These are phyloP conservation scores for Paramarasmius palmivorus DNA, from an alignment of 1,284 basidiomycete species.

Conservation along the genomic window DNA sequence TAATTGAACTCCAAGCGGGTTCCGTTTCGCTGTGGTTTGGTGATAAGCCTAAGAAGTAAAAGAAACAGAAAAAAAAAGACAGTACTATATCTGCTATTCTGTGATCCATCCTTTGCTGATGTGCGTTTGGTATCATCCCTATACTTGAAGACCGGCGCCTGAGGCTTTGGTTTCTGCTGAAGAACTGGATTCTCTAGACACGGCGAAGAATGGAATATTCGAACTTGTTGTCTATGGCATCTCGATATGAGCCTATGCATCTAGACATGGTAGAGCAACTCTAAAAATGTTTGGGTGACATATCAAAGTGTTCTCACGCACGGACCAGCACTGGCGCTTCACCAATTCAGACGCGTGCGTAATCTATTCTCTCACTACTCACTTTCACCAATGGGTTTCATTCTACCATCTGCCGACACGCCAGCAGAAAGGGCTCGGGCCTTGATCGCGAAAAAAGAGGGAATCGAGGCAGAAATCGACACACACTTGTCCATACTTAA, in stretches of 20 bases:
- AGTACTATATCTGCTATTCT: slow-evolving; percentile 11
- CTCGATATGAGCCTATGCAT: no score
- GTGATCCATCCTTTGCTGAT: slow-evolving; percentile 4
- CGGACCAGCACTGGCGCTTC: no score
- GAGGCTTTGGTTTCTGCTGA: slow-evolving; percentile 7
- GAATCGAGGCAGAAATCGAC: slow-evolving; percentile 64
- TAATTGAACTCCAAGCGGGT: slow-evolving; percentile 91
- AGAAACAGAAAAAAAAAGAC: neutral
- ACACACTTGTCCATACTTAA: slow-evolving; percentile 61
- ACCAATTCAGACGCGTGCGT: no score
- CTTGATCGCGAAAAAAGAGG: slow-evolving; percentile 63
- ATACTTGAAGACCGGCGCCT: slow-evolving; percentile 14
- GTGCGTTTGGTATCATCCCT: slow-evolving; percentile 8
- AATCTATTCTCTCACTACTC: neutral
- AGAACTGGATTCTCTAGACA: slow-evolving; percentile 11
- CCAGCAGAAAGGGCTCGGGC: slow-evolving; percentile 54
- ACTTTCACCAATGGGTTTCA: slow-evolving; percentile 50
- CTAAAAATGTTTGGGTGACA: no score
- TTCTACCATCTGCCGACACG: slow-evolving; percentile 42
- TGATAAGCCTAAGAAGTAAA: neutral
- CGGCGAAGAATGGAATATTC: slow-evolving; percentile 13
- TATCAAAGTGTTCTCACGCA: no score
- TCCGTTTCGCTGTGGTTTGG: slow-evolving; percentile 58
- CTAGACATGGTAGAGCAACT: no score
- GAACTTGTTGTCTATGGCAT: no score